These are phyloP conservation scores for Macaranga tanarius DNA, from an alignment of 441 rosid genomes.

Conservation along the genomic window DNA sequence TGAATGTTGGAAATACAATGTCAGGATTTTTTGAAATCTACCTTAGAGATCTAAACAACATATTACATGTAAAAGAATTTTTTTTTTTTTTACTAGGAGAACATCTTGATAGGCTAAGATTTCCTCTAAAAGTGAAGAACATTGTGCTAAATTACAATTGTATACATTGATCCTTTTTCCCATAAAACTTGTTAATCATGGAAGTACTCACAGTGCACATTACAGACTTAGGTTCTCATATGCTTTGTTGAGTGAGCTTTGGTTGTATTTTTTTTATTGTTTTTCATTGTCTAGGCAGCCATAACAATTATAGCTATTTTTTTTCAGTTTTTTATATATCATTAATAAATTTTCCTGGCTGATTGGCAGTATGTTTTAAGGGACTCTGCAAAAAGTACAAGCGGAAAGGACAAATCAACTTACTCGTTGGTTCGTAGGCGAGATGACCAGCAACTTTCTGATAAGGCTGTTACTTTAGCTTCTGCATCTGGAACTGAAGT, in stretches of 20 bases:
- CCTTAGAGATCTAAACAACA: neutral
- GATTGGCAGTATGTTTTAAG: constrained; percentile 56
- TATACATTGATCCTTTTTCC: neutral
- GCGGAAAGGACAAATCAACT: constrained; percentile 54
- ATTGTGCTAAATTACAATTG: neutral
- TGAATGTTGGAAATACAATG: neutral
- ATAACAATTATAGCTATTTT: neutral
- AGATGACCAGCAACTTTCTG: constrained; percentile 48
- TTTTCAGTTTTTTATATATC: neutral
- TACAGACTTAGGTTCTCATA: neutral
- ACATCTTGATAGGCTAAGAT: neutral
- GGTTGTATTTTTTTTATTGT: neutral
- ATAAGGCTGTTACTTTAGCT: constrained; percentile 33
- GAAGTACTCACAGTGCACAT: neutral
- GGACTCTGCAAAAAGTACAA: constrained; percentile 42
- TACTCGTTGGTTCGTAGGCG: constrained; percentile 42
- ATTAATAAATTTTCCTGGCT: constrained; percentile 24
- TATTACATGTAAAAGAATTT: too few relatives aligned
- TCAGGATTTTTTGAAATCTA: neutral
- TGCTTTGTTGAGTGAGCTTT: neutral
- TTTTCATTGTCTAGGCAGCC: neutral
- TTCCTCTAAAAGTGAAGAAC: neutral
- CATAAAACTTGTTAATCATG: neutral
- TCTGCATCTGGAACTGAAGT: constrained; percentile 43
- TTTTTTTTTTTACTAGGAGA: neutral